Evolutionary conservation across 1,139 yeast species (phyloP).

Genomic region (Pichia inconspicua): DNA sequence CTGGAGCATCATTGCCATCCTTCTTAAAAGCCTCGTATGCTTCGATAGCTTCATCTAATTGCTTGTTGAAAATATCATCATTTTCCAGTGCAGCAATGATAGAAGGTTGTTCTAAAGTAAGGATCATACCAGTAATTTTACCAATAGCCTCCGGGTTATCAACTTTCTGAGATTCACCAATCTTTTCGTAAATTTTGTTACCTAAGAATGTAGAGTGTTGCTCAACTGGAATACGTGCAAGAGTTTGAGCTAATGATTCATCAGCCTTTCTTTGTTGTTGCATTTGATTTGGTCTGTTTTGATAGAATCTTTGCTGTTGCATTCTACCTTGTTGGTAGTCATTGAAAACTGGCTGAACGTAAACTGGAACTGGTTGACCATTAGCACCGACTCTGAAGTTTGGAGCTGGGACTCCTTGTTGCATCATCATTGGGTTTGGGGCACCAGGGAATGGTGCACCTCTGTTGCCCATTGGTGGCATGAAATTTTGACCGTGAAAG

Average conservation of each 20-base stretch:
- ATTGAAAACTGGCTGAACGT: conserved; percentile 74
- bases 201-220: conserved; percentile 97
- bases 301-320: conserved; percentile 36
- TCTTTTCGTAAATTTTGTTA: conserved; percentile 94
- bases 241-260: conserved; percentile 21
- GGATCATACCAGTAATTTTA: conserved; percentile 98
- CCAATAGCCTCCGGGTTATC: conserved; percentile 94
- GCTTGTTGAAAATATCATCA: conserved; percentile 82
- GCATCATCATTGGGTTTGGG: conserved; percentile 78
- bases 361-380: conserved; percentile 73
- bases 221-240: conserved; percentile 55
- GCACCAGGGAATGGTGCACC: conserved; percentile 82
- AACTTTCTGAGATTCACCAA: conserved; percentile 76
- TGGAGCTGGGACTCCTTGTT: conserved; percentile 51
- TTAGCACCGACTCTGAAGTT: conserved; percentile 73
- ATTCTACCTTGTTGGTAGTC: conserved; percentile 41
- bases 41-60: conserved; percentile 89
- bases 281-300: conserved; percentile 28
- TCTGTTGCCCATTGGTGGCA: conserved; percentile 74
- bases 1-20: conserved; percentile 18
- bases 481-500: conserved; percentile 71
- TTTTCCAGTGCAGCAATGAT: conserved; percentile 83
- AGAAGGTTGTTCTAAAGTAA: conserved; percentile 91
- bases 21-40: conserved; percentile 82
- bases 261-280: conserved; percentile 16